A percentile compares a stretch with the other conserved stretches of the same genome.
These are phyloP conservation scores for Cercospora zeina DNA, from an alignment of 2,329 filamentous ascomycete species.

Conservation along the genomic window DNA sequence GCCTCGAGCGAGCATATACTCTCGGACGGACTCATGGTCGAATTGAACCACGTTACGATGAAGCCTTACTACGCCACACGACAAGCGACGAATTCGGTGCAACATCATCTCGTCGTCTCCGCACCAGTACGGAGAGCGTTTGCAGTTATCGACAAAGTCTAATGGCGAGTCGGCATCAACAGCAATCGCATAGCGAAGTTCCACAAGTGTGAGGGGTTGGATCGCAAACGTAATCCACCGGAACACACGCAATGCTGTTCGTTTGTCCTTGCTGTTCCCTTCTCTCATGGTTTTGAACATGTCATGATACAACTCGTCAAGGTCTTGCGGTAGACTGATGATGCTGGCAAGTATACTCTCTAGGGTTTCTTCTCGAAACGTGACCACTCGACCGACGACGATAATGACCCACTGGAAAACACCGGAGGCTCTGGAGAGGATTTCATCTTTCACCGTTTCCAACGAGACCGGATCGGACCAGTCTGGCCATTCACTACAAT, in stretches of 20 bases:
- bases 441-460: not conserved
- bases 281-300: not conserved
- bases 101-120: not conserved
- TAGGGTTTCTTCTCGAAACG: not conserved
- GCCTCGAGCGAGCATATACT: not conserved
- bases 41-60: not conserved
- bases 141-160: not conserved
- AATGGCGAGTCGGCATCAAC: not conserved
- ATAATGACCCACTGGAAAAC: not conserved
- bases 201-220: not conserved
- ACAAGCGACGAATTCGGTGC: not conserved
- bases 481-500: not conserved
- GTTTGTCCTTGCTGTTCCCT: not conserved
- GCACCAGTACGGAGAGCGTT: not conserved
- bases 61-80: not conserved
- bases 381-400: not conserved
- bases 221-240: not conserved
- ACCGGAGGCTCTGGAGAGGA: not conserved
- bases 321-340: not conserved
- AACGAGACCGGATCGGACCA: not conserved
- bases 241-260: not conserved
- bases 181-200: not conserved
- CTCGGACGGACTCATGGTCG: not conserved
- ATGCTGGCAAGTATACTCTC: not conserved
- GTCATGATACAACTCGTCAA: not conserved